Evolutionary conservation across 2,329 filamentous ascomycete species (phyloP).

Genomic region (Rosellinia necatrix): DNA sequence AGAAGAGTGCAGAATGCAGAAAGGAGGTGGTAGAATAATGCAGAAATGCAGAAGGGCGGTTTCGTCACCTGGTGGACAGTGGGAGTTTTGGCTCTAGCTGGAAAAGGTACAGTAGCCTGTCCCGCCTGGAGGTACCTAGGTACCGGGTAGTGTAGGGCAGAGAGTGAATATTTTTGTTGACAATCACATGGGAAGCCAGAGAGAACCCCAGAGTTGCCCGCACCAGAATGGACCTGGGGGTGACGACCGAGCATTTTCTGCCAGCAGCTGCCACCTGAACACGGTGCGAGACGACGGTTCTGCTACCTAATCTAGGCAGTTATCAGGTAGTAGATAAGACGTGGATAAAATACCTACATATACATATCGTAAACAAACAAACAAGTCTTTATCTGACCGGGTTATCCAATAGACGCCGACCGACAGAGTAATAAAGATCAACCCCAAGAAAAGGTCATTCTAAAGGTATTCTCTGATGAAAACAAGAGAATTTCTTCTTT

Average conservation of each 20-base stretch:
- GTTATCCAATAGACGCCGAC: too few species aligned
- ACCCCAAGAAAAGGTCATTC: too few species aligned
- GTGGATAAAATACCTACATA: background rate
- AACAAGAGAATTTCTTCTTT: too few species aligned
- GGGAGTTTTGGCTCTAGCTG: slow-evolving; percentile 22
- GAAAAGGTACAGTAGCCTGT: slow-evolving; percentile 16
- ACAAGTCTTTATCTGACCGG: too few species aligned
- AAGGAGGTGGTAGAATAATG: slow-evolving; percentile 35
- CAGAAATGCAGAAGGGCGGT: slow-evolving; percentile 34
- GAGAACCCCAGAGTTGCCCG: slow-evolving; percentile 5
- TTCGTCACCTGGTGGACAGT: slow-evolving; percentile 35
- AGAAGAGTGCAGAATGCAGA: slow-evolving; percentile 33
- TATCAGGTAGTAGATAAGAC: too few species aligned
- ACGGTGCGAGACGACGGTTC: background rate
- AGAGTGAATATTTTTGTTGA: slow-evolving; percentile 39
- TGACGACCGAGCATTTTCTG: background rate
- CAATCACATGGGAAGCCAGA: slow-evolving; percentile 36
- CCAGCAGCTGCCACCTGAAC: slow-evolving; percentile 7
- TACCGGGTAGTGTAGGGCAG: background rate
- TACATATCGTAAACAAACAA: too few species aligned
- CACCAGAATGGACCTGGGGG: slow-evolving; percentile 3
- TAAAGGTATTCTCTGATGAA: too few species aligned
- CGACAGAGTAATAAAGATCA: too few species aligned
- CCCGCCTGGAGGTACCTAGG: slow-evolving; percentile 14
- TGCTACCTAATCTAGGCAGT: background rate